Base-by-base conservation (phyloP, 75 land plant species). In the Cryptomeria japonica region DNA sequence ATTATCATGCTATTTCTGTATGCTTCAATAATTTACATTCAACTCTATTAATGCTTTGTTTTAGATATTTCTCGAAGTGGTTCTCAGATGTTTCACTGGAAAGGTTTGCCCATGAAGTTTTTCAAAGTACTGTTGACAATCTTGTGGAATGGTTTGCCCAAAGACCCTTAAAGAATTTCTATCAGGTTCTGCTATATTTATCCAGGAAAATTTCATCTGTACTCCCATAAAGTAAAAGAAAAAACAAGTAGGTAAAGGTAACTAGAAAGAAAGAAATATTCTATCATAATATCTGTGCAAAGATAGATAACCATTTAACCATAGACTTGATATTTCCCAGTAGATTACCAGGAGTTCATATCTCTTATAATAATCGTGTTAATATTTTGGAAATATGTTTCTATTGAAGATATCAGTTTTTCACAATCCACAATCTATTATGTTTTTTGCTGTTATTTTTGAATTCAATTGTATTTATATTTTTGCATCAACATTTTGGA, bases 41-140 rank as follows among this genome's bases (percentile, higher is more conserved):
- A n/a, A n/a, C n/a, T n/a, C n/a, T n/a, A n/a, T n/a, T n/a, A n/a
- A n/a, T n/a, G n/a, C n/a, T n/a, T n/a, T n/a, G n/a, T n/a, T n/a
- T n/a, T n/a, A n/a, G n/a, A n/a, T n/a, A 53, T 22, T 86, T 89
- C 42, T 82, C 77, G 19, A 76, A 28, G 44, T 22, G 56, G 41
- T 28, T 32, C 18, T 77, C 19, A 1, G 41, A 34, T 3, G 25
- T 85, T 51, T 22, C 34, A n/a, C n/a, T n/a, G n/a, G n/a, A n/a
- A n/a, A n/a, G n/a, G n/a, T n/a, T 38, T 44, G 4, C 8, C 19
- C 44, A 28, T 25, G 18, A 80, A 9, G 28, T 42, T 80, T 25
- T 25, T 15, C 31, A 25, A 42, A 8, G 32, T 22, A 8, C 22
- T 80, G 28, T 25, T 42, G 14, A 25, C 47, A 22, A 80, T 80